phyloP scores from a whole-genome alignment of 2,329 filamentous ascomycete genomes.

The Sporothrix pseudoabietina region DNA sequence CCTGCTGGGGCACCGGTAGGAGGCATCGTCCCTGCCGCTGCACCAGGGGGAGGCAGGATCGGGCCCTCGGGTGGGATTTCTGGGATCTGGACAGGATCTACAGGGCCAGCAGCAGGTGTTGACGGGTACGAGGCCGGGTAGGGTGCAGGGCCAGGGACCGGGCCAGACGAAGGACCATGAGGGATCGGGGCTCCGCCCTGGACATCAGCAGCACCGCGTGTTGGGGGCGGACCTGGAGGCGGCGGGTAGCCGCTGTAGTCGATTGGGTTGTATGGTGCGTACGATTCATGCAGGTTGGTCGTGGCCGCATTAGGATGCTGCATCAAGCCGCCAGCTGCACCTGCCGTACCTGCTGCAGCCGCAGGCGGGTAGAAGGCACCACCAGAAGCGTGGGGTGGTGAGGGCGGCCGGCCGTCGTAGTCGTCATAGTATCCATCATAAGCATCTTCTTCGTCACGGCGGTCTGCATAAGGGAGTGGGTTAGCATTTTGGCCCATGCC shows the following conservation, averaged over 20 bases:
- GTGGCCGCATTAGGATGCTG: constrained; percentile 45
- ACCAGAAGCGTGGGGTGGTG: constrained; percentile 55
- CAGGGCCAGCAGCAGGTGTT: constrained; percentile 1
- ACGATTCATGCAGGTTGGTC: constrained; percentile 42
- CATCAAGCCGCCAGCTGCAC: constrained; percentile 38
- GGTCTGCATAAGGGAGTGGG: background rate
- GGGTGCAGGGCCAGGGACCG: constrained; percentile 11
- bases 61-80: constrained; percentile 2
- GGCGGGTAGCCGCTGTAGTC: constrained; percentile 49
- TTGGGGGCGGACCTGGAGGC: constrained; percentile 42
- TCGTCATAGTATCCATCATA: constrained; percentile 45
- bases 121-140: constrained; percentile 19
- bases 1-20: background rate
- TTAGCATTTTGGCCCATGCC: background rate
- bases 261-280: constrained; percentile 47
- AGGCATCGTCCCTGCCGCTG: background rate
- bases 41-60: background rate
- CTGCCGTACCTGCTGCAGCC: background rate
- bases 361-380: constrained; percentile 52
- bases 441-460: constrained; percentile 26
- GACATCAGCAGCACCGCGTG: constrained; percentile 33
- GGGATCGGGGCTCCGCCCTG: constrained; percentile 35
- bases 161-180: constrained; percentile 20
- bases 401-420: constrained; percentile 42
- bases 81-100: background rate